Conservation (phyloP, 768 basidiomycete species). For the Amanita molliuscula region DNA sequence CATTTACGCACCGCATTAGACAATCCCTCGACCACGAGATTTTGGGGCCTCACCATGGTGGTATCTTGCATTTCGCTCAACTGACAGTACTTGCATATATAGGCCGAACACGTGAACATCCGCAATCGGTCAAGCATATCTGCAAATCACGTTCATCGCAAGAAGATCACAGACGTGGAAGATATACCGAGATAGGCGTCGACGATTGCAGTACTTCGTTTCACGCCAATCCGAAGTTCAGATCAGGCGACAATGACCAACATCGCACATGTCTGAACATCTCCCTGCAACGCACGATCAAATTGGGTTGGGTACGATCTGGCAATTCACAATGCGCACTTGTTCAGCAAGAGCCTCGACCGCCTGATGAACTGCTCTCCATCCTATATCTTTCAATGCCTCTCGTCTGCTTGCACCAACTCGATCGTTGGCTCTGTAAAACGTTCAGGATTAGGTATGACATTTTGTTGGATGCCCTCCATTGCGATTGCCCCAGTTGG, state of each 20-base stretch:
- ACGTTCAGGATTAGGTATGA: constrained; percentile 9
- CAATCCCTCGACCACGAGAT: neutral
- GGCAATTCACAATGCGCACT: constrained; percentile 22
- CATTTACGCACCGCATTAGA: constrained; percentile 4
- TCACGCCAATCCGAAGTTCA: constrained; percentile 41
- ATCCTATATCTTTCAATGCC: constrained; percentile 40
- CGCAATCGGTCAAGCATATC: constrained; percentile 55
- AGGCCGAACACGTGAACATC: constrained; percentile 59
- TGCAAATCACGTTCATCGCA: neutral
- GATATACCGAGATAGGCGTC: constrained; percentile 63
- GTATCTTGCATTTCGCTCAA: constrained; percentile 38
- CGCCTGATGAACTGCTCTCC: constrained; percentile 42
- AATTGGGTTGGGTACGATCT: constrained; percentile 2
- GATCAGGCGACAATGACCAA: constrained; percentile 48
- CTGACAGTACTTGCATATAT: constrained; percentile 56
- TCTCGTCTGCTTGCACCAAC: constrained; percentile 39
- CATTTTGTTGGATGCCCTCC: constrained; percentile 7
- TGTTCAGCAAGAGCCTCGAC: constrained; percentile 55
- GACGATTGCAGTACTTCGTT: constrained; percentile 41
- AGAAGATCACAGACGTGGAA: neutral
- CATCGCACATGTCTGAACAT: constrained; percentile 75
- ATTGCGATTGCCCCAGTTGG: constrained; percentile 15
- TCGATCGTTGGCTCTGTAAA: constrained; percentile 30
- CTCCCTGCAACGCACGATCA: constrained; percentile 37
- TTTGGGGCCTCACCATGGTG: constrained; percentile 36